Evolutionary conservation across 78 protist species (phyloP).

Genomic region (Planoprotostelium fungivorum): DNA sequence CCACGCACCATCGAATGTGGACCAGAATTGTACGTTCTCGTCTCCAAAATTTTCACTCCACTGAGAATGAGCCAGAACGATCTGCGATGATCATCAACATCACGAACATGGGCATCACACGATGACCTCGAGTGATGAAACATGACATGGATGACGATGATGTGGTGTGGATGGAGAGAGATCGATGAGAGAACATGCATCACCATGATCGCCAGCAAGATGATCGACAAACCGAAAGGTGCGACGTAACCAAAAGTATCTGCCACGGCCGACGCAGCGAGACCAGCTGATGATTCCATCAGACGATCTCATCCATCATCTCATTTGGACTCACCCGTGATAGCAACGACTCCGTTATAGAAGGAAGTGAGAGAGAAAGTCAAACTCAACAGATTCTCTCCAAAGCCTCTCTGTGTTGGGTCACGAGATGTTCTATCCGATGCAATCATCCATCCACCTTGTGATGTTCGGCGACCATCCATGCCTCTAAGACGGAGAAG

Average conservation of each 20-base stretch:
- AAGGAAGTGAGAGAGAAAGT: conserved; percentile 77
- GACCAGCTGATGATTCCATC: conserved; percentile 77
- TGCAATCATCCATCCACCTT: background rate
- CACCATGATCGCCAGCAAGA: conserved; percentile 5
- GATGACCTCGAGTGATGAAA: too few species aligned
- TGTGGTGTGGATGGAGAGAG: too few species aligned
- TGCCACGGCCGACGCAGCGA: conserved; percentile 60
- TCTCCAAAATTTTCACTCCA: conserved; percentile 88
- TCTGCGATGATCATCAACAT: background rate
- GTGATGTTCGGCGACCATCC: conserved; percentile 91
- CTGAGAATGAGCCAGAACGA: background rate
- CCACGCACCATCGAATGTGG: conserved; percentile 6
- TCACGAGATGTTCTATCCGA: background rate
- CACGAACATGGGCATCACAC: too few species aligned
- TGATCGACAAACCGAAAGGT: conserved; percentile 74
- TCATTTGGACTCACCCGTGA: conserved; percentile 15
- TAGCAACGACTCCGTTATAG: conserved; percentile 79
- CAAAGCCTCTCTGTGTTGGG: conserved; percentile 10
- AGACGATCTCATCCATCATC: background rate
- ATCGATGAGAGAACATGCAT: too few species aligned
- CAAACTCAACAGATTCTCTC: conserved; percentile 8
- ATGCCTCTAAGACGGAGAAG: conserved; percentile 89
- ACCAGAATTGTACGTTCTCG: background rate
- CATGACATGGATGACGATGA: too few species aligned
- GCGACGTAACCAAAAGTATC: conserved; percentile 73